phyloP scores from a whole-genome alignment of 2,329 filamentous ascomycete genomes.

The Neoscytalidium dimidiatum region DNA sequence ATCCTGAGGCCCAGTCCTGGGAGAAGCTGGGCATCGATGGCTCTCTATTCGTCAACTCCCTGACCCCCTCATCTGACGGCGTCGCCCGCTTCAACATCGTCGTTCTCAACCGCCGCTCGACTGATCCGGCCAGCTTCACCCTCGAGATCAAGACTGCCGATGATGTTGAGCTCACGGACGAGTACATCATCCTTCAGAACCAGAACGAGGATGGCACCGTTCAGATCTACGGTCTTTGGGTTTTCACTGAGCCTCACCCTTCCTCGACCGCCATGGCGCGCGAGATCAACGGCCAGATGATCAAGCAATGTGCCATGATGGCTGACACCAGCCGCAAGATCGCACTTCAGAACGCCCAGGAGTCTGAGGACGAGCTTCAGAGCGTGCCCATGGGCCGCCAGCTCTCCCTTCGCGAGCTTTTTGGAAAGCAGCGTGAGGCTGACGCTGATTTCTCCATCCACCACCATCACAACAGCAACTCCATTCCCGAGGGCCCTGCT shows the following conservation, averaged over 20 bases:
- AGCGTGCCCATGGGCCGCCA: constrained; percentile 55
- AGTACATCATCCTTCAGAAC: constrained; percentile 61
- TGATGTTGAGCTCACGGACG: constrained; percentile 52
- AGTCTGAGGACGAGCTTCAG: constrained; percentile 33
- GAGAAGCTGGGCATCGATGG: constrained; percentile 86
- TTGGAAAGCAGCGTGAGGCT: constrained; percentile 56
- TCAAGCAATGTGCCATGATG: constrained; percentile 56
- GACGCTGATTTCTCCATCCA: constrained; percentile 55
- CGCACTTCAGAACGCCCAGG: constrained; percentile 22
- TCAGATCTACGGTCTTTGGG: constrained; percentile 63
- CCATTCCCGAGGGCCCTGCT: neutral
- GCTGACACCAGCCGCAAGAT: constrained; percentile 52
- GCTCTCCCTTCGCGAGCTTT: constrained; percentile 55
- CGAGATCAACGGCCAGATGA: constrained; percentile 54
- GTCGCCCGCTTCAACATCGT: constrained; percentile 45
- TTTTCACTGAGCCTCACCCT: constrained; percentile 61
- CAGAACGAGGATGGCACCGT: constrained; percentile 34
- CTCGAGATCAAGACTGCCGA: constrained; percentile 45
- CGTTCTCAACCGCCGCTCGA: constrained; percentile 50
- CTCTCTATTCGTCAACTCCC: constrained; percentile 81
- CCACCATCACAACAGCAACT: constrained; percentile 47
- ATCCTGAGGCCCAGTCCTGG: constrained; percentile 67
- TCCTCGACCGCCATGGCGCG: constrained; percentile 56
- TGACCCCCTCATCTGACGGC: constrained; percentile 41
- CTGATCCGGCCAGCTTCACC: constrained; percentile 46